Evolutionary conservation across 1,284 basidiomycete species (phyloP).

Genomic region (Ganoderma lucidum): DNA sequence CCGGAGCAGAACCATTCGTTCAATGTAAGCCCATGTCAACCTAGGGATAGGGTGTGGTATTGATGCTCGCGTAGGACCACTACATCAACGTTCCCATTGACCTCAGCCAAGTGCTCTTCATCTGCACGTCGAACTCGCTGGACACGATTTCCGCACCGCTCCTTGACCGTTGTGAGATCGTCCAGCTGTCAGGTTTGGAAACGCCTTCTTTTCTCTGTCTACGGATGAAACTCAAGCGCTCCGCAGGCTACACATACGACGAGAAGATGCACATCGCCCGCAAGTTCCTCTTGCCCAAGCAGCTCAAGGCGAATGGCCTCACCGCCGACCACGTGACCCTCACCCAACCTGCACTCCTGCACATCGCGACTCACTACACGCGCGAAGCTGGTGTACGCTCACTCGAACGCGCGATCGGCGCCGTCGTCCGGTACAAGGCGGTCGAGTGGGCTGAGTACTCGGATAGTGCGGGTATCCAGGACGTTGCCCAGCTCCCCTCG

Average conservation of each 20-base stretch:
- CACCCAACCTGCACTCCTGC: slow-evolving; percentile 73
- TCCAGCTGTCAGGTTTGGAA: slow-evolving; percentile 68
- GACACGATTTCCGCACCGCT: slow-evolving; percentile 90
- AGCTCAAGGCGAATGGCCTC: slow-evolving; percentile 76
- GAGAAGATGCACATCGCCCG: slow-evolving; percentile 92
- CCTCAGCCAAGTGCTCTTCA: slow-evolving; percentile 87
- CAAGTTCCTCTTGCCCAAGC: slow-evolving; percentile 88
- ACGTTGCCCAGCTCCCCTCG: slow-evolving; percentile 22
- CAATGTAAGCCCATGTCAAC: slow-evolving; percentile 55
- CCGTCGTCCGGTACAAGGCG: slow-evolving; percentile 86
- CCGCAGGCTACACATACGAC: slow-evolving; percentile 84
- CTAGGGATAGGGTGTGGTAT: neutral
- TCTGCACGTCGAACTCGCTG: slow-evolving; percentile 88
- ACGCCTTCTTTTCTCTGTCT: neutral
- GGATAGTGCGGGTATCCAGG: slow-evolving; percentile 49
- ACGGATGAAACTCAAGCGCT: neutral
- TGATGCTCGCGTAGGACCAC: slow-evolving; percentile 68
- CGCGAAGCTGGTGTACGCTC: slow-evolving; percentile 93
- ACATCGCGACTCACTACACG: slow-evolving; percentile 82
- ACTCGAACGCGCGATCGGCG: slow-evolving; percentile 88
- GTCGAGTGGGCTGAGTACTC: slow-evolving; percentile 86
- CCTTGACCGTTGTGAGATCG: slow-evolving; percentile 77
- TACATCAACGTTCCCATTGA: slow-evolving; percentile 93
- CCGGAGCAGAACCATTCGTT: slow-evolving; percentile 93
- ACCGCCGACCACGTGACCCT: slow-evolving; percentile 46